Evolutionary conservation across 2,329 filamentous ascomycete species (phyloP), one percentile per base, ranked within the genome.

Genomic region (Aspergillus neoniger): DNA sequence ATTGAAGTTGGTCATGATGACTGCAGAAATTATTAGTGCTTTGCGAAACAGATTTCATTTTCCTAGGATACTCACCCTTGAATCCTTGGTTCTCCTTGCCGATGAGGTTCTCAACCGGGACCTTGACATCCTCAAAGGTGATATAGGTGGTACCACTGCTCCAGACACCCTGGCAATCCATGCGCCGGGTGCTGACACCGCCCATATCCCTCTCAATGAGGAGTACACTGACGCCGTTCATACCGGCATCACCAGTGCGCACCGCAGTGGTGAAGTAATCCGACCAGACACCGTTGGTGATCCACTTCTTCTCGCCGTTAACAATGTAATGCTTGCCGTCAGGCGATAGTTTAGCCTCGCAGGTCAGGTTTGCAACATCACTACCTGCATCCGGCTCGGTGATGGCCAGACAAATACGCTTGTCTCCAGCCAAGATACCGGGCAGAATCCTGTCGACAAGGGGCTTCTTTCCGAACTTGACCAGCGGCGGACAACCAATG

Each of bases 291-390:
- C 95, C 95, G 80, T 99, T 99, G 72, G 94, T 98, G 78, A 98
- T 98, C 94, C 95, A 98, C 82, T 99, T 99, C 90, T 99, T 98
- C 86, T 97, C 94, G 58, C 95, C 95, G 74, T 98, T 99, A 79
- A 99, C 95, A 69, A 98, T 98, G 80, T 96, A 99, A 81, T 98
- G 92, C 83, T 98, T 98, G 73, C 95, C 95, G 71, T 99, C 95
- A 69, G 95, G 91, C 65, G 86, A 91, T 60, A 98, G 85, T 83
- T 96, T 96, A 25, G 95, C 95, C 83, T 98, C 93, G 77, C 94
- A 98, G 14, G 89, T 95, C 67, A 99, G 77, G 79, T 96, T 98
- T 61, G 95, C 95, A 9, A 99, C 95, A 75, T 99, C 95, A 67
- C 88, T 92, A 48, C 95, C 95, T 12, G 93, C 95, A 79, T 98